Conservation (phyloP, 441 rosid genomes). For the Geranium incanum region DNA sequence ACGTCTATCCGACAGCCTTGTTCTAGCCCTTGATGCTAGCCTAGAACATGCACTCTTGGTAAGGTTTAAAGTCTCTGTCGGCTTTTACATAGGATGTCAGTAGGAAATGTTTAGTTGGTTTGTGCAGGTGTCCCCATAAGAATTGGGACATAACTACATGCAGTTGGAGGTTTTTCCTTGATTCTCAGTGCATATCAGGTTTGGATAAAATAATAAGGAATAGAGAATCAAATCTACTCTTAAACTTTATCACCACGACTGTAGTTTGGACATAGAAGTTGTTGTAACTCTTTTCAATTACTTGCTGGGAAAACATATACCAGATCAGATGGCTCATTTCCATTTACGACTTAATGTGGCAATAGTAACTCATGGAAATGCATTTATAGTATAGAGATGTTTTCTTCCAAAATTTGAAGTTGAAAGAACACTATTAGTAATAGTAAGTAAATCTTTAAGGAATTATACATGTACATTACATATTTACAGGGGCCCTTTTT, state of each 20-base stretch:
- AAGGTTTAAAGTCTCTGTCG: conserved; percentile 27
- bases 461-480: too few relatives aligned
- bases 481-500: too few relatives aligned
- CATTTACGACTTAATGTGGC: not conserved
- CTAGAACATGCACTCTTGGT: conserved; percentile 95
- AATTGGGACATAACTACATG: not conserved
- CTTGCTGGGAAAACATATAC: not conserved
- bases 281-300: not conserved
- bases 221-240: not conserved
- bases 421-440: not conserved
- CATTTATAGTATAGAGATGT: not conserved
- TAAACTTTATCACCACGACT: not conserved
- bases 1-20: conserved; percentile 68
- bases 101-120: not conserved
- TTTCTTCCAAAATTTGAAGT: not conserved
- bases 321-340: not conserved
- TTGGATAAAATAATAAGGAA: not conserved
- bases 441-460: too few relatives aligned
- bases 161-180: not conserved
- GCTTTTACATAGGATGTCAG: not conserved
- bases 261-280: not conserved
- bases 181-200: not conserved
- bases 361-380: not conserved
- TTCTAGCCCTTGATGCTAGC: conserved; percentile 96
- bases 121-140: not conserved